Conservation (phyloP, 257 asterid species). For the Solanum sitiens region DNA sequence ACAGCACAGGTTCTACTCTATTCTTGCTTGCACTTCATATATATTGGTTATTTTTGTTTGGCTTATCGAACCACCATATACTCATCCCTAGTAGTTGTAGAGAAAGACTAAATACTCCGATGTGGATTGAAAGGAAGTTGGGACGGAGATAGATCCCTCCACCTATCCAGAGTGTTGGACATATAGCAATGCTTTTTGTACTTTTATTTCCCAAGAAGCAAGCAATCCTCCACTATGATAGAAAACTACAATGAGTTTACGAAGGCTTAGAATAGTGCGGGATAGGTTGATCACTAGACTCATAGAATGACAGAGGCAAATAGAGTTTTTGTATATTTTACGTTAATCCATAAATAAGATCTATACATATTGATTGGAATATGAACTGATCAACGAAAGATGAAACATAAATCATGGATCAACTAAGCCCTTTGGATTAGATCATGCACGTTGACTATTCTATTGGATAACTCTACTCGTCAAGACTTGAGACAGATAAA, state of each 20-base stretch:
- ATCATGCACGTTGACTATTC: background rate
- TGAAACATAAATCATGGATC: background rate
- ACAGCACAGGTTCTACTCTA: slow-evolving; percentile 57
- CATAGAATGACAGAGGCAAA: background rate
- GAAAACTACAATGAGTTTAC: background rate
- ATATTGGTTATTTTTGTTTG: background rate
- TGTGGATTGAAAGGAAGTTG: background rate
- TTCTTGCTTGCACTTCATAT: background rate
- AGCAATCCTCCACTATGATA: background rate
- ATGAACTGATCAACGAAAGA: background rate
- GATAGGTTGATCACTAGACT: background rate
- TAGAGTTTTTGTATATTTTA: background rate
- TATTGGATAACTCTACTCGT: too few species aligned
- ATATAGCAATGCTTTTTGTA: background rate
- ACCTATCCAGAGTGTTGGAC: background rate
- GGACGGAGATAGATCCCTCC: background rate
- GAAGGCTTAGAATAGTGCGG: background rate
- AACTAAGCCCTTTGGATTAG: background rate
- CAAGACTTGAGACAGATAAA: too few species aligned
- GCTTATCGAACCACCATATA: background rate
- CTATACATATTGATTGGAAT: background rate
- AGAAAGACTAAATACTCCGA: background rate
- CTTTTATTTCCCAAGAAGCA: accelerated
- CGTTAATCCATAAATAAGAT: background rate
- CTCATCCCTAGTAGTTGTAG: background rate